These are phyloP conservation scores for Podospora conica DNA, from an alignment of 495 filamentous ascomycete genomes.

Conservation along the genomic window DNA sequence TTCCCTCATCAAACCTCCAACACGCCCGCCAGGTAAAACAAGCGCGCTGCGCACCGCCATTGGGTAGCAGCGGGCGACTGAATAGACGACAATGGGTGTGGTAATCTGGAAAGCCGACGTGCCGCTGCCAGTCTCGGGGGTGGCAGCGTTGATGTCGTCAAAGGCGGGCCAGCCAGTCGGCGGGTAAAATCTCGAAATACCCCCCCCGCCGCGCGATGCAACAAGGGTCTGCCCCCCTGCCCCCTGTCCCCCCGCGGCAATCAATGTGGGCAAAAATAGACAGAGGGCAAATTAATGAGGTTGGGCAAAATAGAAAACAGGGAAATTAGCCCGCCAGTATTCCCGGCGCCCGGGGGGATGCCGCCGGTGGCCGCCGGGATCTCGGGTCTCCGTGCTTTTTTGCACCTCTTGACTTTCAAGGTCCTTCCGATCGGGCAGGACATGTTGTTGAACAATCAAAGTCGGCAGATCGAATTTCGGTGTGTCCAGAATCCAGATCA, in stretches of 20 bases:
- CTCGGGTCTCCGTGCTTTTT: neutral
- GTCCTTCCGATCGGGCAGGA: neutral
- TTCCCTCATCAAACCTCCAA: neutral
- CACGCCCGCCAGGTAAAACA: conserved; percentile 6
- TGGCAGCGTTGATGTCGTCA: neutral
- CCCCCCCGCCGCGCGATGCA: neutral
- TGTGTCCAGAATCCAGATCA: neutral
- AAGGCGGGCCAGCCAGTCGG: conserved; percentile 1
- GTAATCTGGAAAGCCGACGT: conserved; percentile 11
- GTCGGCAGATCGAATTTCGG: neutral
- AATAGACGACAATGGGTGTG: conserved; percentile 6
- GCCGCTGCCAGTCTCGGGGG: conserved; percentile 1
- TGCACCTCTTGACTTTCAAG: neutral
- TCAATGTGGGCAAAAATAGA: conserved; percentile 21
- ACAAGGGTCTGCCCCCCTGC: neutral
- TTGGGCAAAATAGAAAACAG: conserved; percentile 2
- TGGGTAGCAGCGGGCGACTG: conserved; percentile 4
- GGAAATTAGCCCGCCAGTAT: conserved; percentile 11
- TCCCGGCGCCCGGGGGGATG: neutral
- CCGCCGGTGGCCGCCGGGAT: neutral
- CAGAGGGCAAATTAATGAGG: conserved; percentile 1
- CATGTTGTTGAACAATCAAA: neutral
- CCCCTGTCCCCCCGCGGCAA: conserved; percentile 1
- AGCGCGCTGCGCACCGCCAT: conserved; percentile 3
- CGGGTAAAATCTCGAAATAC: conserved; percentile 16